Percentiles rank a stretch among this genome's conserved stretches.
These are phyloP conservation scores for Camellia japonica DNA, from an alignment of 148 eudicot genomes.

Conservation along the genomic window DNA sequence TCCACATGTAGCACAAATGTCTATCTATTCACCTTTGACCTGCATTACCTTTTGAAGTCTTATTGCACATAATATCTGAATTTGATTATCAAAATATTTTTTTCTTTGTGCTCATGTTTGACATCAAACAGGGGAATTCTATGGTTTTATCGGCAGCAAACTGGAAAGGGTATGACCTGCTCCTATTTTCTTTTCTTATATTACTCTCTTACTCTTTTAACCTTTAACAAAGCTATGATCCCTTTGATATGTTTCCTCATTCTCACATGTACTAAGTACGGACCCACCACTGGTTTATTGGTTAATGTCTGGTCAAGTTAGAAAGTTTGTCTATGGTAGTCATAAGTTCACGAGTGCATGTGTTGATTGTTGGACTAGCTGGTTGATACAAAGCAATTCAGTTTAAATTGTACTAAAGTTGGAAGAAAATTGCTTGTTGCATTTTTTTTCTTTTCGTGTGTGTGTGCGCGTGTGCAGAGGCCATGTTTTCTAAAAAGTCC, in stretches of 20 bases:
- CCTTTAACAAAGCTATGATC: background rate
- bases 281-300: background rate
- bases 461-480: background rate
- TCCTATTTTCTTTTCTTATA: slow-evolving; percentile 17
- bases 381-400: background rate
- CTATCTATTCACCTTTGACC: background rate
- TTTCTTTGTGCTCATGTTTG: slow-evolving; percentile 18
- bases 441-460: slow-evolving; percentile 1
- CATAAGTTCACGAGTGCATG: background rate
- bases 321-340: background rate
- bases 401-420: background rate
- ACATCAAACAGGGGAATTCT: slow-evolving; percentile 67
- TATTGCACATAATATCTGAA: background rate
- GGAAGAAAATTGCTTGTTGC: slow-evolving; percentile 6
- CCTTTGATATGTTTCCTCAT: slow-evolving; percentile 7
- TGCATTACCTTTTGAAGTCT: background rate
- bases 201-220: background rate
- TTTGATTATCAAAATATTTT: background rate
- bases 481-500: slow-evolving; percentile 2
- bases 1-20: background rate
- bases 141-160: slow-evolving; percentile 68
- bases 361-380: slow-evolving; percentile 1
- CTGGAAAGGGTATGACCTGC: slow-evolving; percentile 69
- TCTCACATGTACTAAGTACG: background rate
- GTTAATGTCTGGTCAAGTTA: background rate